A percentile compares a stretch with the other conserved stretches of the same genome.
Evolutionary conservation across 108 stramenopile genomes (phyloP).

Genomic region (Pelagomonas calceolata): DNA sequence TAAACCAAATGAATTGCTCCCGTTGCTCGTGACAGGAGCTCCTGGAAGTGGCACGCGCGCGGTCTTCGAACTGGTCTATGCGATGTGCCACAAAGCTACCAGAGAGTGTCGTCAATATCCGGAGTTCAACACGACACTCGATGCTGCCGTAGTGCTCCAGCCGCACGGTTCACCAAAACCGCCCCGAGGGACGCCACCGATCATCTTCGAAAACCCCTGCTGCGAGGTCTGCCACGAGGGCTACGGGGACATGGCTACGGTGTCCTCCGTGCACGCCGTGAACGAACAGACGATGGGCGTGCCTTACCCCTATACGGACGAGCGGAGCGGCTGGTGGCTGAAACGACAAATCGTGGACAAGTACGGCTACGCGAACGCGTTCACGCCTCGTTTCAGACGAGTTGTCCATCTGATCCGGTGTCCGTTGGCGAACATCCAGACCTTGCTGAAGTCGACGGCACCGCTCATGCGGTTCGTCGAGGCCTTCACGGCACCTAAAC

Average conservation of each 20-base stretch:
- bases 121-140: no score
- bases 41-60: background rate
- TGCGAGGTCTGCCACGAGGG: background rate
- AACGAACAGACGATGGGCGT: no score
- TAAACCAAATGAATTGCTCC: background rate
- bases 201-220: no score
- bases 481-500: background rate
- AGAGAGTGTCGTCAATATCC: no score
- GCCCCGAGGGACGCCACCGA: no score
- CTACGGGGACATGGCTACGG: background rate
- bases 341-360: no score
- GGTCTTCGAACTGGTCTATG: background rate
- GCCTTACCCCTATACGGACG: no score
- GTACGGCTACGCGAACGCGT: background rate
- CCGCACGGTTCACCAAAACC: no score
- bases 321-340: no score
- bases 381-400: background rate
- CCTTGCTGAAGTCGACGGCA: background rate
- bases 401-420: background rate
- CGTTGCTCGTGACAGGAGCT: background rate
- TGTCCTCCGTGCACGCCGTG: background rate
- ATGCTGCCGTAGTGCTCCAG: no score
- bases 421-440: background rate
- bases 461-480: background rate
- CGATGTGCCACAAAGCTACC: no score